Conservation (phyloP, 2,329 filamentous ascomycete species). For the Fusarium robinianum region DNA sequence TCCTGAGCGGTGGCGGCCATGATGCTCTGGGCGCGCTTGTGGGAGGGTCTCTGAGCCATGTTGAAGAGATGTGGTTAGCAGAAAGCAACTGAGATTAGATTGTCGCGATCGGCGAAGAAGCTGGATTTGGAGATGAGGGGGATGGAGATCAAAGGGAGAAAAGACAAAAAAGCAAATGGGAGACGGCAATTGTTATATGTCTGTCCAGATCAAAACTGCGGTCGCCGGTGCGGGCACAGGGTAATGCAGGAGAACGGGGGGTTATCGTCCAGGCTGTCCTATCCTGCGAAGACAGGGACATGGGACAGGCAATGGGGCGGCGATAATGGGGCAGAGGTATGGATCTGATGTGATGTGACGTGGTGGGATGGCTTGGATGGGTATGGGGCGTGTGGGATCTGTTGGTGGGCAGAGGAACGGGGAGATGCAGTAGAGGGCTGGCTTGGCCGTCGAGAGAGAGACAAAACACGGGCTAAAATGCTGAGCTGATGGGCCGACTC, state of each 20-base stretch:
- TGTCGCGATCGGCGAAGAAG: slow-evolving; percentile 28
- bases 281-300: slow-evolving; percentile 23
- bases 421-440: slow-evolving; percentile 22
- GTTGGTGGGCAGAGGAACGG: slow-evolving; percentile 32
- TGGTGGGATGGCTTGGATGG: slow-evolving; percentile 34
- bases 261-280: slow-evolving; percentile 17
- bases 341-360: slow-evolving; percentile 39
- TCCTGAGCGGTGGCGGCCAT: slow-evolving; percentile 75
- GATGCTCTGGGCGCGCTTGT: slow-evolving; percentile 45
- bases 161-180: slow-evolving; percentile 13
- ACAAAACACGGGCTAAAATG: slow-evolving; percentile 19
- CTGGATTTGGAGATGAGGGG: slow-evolving; percentile 21
- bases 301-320: slow-evolving; percentile 27
- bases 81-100: slow-evolving; percentile 10
- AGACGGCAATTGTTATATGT: slow-evolving; percentile 29
- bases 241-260: slow-evolving; percentile 32
- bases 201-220: slow-evolving; percentile 14
- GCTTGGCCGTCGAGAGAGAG: slow-evolving; percentile 22
- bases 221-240: slow-evolving; percentile 24
- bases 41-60: slow-evolving; percentile 41
- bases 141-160: slow-evolving; percentile 18
- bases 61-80: slow-evolving; percentile 32
- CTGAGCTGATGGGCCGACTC: slow-evolving; percentile 29
- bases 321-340: slow-evolving; percentile 25
- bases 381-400: slow-evolving; percentile 33